Evolutionary conservation across 2,329 filamentous ascomycete species (phyloP).

Genomic region (Colletotrichum cordylinicola): DNA sequence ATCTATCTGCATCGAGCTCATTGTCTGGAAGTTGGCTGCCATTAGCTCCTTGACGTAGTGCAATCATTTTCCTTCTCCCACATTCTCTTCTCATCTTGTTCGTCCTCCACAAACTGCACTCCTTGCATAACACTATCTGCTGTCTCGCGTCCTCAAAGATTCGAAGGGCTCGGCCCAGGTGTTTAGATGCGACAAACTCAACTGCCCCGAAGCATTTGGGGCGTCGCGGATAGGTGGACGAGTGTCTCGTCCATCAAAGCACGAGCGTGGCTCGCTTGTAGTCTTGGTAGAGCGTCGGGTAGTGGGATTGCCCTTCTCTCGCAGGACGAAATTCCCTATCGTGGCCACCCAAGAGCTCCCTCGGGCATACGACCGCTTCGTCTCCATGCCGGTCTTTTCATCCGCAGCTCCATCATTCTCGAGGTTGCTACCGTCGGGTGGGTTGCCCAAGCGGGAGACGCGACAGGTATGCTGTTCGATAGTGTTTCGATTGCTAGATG

Average conservation of each 20-base stretch:
- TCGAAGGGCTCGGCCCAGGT: background rate
- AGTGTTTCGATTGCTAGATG: background rate
- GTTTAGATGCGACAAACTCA: background rate
- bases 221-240: background rate
- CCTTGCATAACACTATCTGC: background rate
- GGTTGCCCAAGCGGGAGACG: background rate
- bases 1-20: background rate
- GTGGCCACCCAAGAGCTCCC: background rate
- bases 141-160: background rate
- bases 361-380: background rate
- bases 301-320: background rate
- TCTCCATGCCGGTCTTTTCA: background rate
- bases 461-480: background rate
- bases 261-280: background rate
- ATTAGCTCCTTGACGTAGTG: background rate
- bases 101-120: background rate
- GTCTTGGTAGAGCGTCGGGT: background rate
- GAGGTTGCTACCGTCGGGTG: background rate
- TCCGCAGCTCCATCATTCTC: background rate
- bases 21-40: background rate
- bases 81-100: background rate
- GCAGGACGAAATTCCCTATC: background rate
- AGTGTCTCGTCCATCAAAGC: background rate
- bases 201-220: background rate
- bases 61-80: background rate